Conservation (phyloP, 129 eudicot species). For the Cynara cardunculus region DNA sequence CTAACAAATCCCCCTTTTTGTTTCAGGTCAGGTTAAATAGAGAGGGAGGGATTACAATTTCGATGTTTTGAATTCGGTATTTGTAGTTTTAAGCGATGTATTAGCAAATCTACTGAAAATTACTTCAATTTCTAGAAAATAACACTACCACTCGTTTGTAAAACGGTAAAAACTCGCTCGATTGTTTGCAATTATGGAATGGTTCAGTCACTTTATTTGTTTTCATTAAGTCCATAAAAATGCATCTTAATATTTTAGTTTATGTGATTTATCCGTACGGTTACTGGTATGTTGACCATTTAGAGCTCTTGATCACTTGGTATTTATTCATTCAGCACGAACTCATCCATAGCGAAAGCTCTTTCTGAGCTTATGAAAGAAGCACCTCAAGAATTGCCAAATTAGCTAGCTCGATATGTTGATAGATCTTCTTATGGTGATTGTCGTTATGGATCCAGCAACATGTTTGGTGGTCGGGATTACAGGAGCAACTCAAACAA, state of each 20-base stretch:
- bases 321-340: background rate
- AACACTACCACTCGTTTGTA: background rate
- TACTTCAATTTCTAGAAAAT: background rate
- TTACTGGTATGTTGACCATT: too few species aligned
- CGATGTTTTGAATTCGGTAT: background rate
- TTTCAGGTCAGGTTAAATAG: too few species aligned
- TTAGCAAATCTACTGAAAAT: background rate
- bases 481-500: conserved; percentile 19
- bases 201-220: too few species aligned
- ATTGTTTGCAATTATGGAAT: too few species aligned
- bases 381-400: conserved; percentile 60
- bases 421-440: conserved; percentile 15
- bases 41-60: too few species aligned
- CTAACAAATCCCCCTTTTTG: too few species aligned
- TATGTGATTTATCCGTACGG: too few species aligned
- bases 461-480: conserved; percentile 58
- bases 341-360: conserved; percentile 42
- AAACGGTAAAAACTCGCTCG: too few species aligned
- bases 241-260: too few species aligned
- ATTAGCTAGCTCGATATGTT: conserved; percentile 58
- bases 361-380: conserved; percentile 59
- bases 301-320: too few species aligned
- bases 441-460: conserved; percentile 30
- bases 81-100: background rate
- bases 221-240: too few species aligned